These are phyloP conservation scores for Xerophyta viscosa DNA, from an alignment of 106 monocot genomes.

Conservation along the genomic window DNA sequence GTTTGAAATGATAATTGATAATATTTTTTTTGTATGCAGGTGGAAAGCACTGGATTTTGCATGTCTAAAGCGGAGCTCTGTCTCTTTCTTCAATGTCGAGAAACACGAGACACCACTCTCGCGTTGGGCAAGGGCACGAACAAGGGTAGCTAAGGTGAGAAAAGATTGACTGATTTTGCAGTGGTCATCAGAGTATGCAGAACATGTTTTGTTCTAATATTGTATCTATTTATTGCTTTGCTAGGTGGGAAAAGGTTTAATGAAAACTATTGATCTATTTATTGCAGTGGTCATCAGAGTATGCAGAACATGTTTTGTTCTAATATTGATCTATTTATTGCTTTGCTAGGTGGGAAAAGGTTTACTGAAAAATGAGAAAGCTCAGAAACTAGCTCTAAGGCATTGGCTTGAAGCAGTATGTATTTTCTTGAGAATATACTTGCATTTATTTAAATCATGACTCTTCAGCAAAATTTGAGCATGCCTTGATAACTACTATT, in stretches of 20 bases:
- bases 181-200: background rate
- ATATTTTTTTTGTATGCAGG: conserved; percentile 36
- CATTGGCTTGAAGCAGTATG: conserved; percentile 79
- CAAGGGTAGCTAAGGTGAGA: conserved; percentile 44
- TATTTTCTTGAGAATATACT: background rate
- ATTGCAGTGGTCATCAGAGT: background rate
- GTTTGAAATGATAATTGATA: too few species aligned
- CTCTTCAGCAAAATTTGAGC: too few species aligned
- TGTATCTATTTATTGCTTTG: too few species aligned
- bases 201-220: conserved; percentile 2
- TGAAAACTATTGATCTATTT: too few species aligned
- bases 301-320: conserved; percentile 2
- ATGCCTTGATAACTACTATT: too few species aligned
- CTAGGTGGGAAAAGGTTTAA: conserved; percentile 12
- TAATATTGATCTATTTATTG: background rate
- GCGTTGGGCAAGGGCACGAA: conserved; percentile 43
- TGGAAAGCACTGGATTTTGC: conserved; percentile 68
- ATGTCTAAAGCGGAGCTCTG: conserved; percentile 30
- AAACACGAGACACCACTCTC: conserved; percentile 51
- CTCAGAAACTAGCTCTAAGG: conserved; percentile 59
- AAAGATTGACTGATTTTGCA: background rate
- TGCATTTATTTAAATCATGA: too few species aligned
- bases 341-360: conserved; percentile 58
- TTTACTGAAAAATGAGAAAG: conserved; percentile 64
- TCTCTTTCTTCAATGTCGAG: conserved; percentile 50